phyloP scores from a whole-genome alignment of 495 filamentous ascomycete genomes.

The Lasiosphaeriaceae sp. region DNA sequence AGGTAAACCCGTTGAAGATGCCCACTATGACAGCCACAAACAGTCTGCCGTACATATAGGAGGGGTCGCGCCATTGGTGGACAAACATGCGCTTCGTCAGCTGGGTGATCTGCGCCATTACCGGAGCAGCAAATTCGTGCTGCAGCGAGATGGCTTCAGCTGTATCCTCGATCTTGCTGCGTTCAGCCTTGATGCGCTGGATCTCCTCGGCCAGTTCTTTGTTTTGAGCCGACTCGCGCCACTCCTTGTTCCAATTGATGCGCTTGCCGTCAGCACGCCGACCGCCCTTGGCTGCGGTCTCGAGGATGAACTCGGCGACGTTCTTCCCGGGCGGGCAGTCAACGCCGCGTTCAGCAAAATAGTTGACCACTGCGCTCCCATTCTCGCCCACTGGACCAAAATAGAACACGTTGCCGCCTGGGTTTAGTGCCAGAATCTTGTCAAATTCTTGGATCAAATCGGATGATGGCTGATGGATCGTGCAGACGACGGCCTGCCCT shows the following conservation, averaged over 20 bases:
- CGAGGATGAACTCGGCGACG: constrained; percentile 81
- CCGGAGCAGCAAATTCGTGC: constrained; percentile 36
- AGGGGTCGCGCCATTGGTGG: constrained; percentile 75
- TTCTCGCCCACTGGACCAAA: constrained; percentile 57
- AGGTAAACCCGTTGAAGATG: constrained; percentile 85
- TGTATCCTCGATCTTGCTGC: background rate
- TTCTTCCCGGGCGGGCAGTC: constrained; percentile 64
- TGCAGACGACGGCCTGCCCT: constrained; percentile 69
- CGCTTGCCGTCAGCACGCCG: constrained; percentile 63
- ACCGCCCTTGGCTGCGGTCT: constrained; percentile 70
- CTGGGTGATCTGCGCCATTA: constrained; percentile 39
- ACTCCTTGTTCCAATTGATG: constrained; percentile 76
- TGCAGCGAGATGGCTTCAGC: background rate
- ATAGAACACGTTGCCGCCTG: constrained; percentile 68
- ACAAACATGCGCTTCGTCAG: constrained; percentile 63
- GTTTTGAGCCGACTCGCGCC: constrained; percentile 69
- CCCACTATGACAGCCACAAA: constrained; percentile 50
- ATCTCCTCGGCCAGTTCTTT: constrained; percentile 63
- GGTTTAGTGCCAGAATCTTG: constrained; percentile 62
- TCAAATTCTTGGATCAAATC: constrained; percentile 77
- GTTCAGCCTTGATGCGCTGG: constrained; percentile 51
- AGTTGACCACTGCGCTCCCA: constrained; percentile 41
- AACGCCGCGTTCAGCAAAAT: constrained; percentile 62
- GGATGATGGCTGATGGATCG: constrained; percentile 76
- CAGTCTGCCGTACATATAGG: constrained; percentile 68